A percentile compares a stretch with the other conserved stretches of the same genome.
phyloP scores from a whole-genome alignment of 2,329 filamentous ascomycete genomes.

The Fusarium musae region DNA sequence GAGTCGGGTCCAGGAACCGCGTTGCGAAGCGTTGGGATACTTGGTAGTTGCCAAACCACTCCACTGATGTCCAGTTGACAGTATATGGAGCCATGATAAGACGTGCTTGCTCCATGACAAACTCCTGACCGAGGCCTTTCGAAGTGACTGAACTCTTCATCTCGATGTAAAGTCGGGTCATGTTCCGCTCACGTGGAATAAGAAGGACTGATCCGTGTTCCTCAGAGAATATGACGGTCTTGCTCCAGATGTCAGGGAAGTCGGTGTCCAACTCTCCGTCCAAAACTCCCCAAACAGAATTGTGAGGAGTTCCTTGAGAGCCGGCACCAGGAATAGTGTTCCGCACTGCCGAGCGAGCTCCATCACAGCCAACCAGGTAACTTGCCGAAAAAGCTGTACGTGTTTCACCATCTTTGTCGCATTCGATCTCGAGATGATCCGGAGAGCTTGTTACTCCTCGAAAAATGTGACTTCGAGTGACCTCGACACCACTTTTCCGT shows the following conservation, averaged over 20 bases:
- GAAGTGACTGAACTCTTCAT: constrained; percentile 58
- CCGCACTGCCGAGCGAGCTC: constrained; percentile 76
- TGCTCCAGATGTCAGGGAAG: constrained; percentile 80
- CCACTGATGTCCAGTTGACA: constrained; percentile 66
- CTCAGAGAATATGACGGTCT: constrained; percentile 75
- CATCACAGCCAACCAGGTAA: constrained; percentile 60
- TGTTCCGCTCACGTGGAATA: constrained; percentile 77
- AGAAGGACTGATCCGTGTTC: constrained; percentile 75
- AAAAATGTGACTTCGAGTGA: constrained; percentile 73
- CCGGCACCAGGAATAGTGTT: constrained; percentile 68
- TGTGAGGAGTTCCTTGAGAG: constrained; percentile 64
- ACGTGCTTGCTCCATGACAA: constrained; percentile 74
- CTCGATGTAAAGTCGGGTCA: constrained; percentile 73
- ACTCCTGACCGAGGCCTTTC: constrained; percentile 65
- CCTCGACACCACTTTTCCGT: constrained; percentile 68
- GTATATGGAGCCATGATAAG: constrained; percentile 68
- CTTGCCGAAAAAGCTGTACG: constrained; percentile 11
- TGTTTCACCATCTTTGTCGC: constrained; percentile 33
- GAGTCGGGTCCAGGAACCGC: constrained; percentile 69
- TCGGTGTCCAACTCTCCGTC: constrained; percentile 77
- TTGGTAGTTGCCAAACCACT: constrained; percentile 79
- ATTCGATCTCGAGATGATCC: constrained; percentile 57
- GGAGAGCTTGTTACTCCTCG: constrained; percentile 57
- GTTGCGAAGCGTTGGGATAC: constrained; percentile 77
- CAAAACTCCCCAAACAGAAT: constrained; percentile 74